These are phyloP conservation scores for Capronia americana DNA, from an alignment of 2,329 filamentous ascomycete genomes.

Conservation along the genomic window DNA sequence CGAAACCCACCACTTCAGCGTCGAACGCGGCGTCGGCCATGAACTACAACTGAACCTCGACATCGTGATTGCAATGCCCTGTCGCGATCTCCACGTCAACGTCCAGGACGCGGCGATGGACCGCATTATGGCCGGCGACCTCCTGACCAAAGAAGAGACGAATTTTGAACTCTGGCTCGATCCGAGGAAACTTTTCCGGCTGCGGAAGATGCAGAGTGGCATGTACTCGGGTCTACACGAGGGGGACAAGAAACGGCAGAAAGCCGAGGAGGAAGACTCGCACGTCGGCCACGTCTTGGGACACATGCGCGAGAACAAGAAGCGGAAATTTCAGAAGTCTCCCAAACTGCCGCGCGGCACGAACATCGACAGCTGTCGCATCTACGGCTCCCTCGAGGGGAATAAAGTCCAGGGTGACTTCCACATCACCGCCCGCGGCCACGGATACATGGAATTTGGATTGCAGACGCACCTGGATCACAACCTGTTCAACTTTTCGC, in stretches of 20 bases:
- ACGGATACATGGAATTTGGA: constrained; percentile 86
- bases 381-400: constrained; percentile 86
- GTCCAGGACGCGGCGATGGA: constrained; percentile 96
- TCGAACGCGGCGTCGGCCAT: constrained; percentile 89
- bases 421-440: constrained; percentile 92
- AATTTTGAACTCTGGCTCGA: constrained; percentile 76
- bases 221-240: constrained; percentile 60
- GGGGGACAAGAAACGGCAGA: constrained; percentile 63
- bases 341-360: constrained; percentile 66
- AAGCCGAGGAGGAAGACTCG: constrained; percentile 68
- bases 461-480: constrained; percentile 76
- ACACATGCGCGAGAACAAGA: constrained; percentile 71
- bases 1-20: constrained; percentile 87
- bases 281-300: constrained; percentile 91
- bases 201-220: constrained; percentile 63
- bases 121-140: constrained; percentile 79
- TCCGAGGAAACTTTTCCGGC: constrained; percentile 47
- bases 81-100: constrained; percentile 88
- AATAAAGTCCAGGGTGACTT: constrained; percentile 99
- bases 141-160: constrained; percentile 77
- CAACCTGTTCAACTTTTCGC: constrained; percentile 93
- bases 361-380: constrained; percentile 76
- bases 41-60: constrained; percentile 94
- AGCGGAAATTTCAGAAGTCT: constrained; percentile 72
- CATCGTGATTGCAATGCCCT: constrained; percentile 87